Conservation (phyloP, 139 green algal species). For the Auxenochlorella pyrenoidosa region DNA sequence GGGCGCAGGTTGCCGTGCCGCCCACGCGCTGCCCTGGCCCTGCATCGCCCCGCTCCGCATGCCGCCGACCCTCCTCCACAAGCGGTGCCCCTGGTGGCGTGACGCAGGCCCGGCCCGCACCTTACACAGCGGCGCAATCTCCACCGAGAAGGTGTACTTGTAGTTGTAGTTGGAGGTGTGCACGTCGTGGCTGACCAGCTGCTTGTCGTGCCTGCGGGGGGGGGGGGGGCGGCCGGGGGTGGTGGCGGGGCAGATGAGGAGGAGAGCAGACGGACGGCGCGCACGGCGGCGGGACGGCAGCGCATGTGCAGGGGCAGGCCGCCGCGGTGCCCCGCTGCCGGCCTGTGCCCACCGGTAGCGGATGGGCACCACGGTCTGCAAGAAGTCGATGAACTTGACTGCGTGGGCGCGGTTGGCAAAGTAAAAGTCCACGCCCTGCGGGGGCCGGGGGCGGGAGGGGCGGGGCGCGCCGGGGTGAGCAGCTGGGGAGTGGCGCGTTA, state of each 20-base stretch:
- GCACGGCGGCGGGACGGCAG: too few relatives aligned
- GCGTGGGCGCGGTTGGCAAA: conserved; percentile 87
- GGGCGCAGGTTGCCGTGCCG: too few relatives aligned
- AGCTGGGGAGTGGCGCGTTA: too few relatives aligned
- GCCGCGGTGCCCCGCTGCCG: too few relatives aligned
- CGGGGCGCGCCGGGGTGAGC: not conserved
- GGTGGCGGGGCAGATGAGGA: too few relatives aligned
- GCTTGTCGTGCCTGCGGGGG: conserved; percentile 86
- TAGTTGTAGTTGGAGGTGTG: conserved; percentile 98
- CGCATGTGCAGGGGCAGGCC: too few relatives aligned
- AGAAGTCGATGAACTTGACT: conserved; percentile 96
- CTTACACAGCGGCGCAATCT: conserved; percentile 96
- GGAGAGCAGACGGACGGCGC: too few relatives aligned
- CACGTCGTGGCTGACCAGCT: conserved; percentile 96
- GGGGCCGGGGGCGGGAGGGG: conserved; percentile 8
- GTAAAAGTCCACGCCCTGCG: conserved; percentile 95
- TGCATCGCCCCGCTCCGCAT: too few relatives aligned
- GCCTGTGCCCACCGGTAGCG: conserved; percentile 19
- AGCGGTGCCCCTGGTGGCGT: too few relatives aligned
- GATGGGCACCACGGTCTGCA: conserved; percentile 67
- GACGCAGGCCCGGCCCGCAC: not conserved
- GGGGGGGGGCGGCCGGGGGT: not conserved
- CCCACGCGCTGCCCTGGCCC: too few relatives aligned
- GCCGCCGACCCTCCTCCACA: too few relatives aligned
- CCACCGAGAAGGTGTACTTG: conserved; percentile 98